Base-by-base conservation (phyloP, 257 asterid species). In the Ilex aquifolium region DNA sequence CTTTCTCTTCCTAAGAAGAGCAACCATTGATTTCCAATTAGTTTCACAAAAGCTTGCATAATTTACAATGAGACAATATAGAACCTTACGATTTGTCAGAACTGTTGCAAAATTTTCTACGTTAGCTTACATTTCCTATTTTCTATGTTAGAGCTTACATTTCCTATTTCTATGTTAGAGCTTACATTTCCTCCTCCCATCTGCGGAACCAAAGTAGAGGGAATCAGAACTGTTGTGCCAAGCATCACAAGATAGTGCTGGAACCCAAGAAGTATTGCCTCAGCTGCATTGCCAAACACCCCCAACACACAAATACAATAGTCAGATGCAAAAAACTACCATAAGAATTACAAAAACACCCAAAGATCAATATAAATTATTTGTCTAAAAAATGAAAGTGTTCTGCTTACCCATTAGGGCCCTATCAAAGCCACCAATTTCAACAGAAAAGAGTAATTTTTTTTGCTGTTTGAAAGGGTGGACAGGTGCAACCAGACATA, bases 161-260 rank as follows among this genome's bases (percentile, higher is more conserved):
- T 78, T 68, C 87, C 85, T 71, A 21, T 21, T 44, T 13, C 21
- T 10, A 9, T 50, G 32, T 56, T 17, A 31, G 13, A 31, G 3
- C 81, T 85, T 82, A 87, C 96, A 69, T 75, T 78, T 68, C 87
- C 85, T 71, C 99, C 99, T 44, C 97, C 99, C 95, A 92, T 92
- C 71, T 92, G 99, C 8, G 95, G 90, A 64, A 77, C 88, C 51
- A 89, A 76, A 61, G 73, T 21, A 59, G 97, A 57, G 40, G 97
- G 99, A 21, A 92, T 92, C 60, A 90, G 91, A 48, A 92, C 99
- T 36, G 96, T 92, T 54, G 97, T 82, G 32, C 99, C 99, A 57
- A 92, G 96, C 99, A 92, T 89, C 78, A 92, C 99, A 71, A 89
- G 81, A 72, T 82, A 92, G 90, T 92, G 97, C 56, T 92, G 99